A percentile compares a stretch with the other conserved stretches of the same genome.
Conservation (phyloP, 2,329 filamentous ascomycete species). For the Chrysosporium keratinophilum region DNA sequence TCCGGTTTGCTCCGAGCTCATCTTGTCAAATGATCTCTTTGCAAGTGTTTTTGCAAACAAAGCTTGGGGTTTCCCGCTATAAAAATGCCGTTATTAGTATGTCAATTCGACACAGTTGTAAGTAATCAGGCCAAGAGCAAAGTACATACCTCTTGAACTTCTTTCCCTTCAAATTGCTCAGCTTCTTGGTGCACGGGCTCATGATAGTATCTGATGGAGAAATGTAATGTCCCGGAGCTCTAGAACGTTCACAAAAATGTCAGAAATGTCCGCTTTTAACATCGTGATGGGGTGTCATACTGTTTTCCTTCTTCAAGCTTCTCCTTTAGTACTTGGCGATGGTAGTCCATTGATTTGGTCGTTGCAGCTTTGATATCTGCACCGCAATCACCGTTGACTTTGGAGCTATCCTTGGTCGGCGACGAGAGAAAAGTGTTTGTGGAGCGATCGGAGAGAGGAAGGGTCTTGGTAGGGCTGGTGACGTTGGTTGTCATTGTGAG, state of each 20-base stretch:
- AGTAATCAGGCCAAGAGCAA: too few species aligned
- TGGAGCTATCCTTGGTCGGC: neutral
- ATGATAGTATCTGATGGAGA: constrained; percentile 42
- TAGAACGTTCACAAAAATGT: constrained; percentile 6
- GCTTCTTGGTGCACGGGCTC: constrained; percentile 42
- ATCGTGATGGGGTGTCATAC: constrained; percentile 22
- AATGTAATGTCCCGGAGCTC: constrained; percentile 32
- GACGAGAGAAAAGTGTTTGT: constrained; percentile 33
- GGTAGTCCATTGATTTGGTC: constrained; percentile 34
- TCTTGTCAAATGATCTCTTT: constrained; percentile 37
- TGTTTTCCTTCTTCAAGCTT: constrained; percentile 32
- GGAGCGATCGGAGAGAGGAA: constrained; percentile 32
- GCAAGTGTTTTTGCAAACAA: constrained; percentile 38
- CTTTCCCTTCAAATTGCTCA: constrained; percentile 42
- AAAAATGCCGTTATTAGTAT: constrained; percentile 13
- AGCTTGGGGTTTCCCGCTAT: constrained; percentile 35
- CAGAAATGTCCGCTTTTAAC: neutral
- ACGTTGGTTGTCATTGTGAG: constrained; percentile 3
- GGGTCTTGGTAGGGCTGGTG: constrained; percentile 18
- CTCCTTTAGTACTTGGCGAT: constrained; percentile 34
- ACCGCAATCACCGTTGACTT: constrained; percentile 13
- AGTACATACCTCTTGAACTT: constrained; percentile 38
- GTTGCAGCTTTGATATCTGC: constrained; percentile 28
- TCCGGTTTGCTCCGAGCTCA: constrained; percentile 13
- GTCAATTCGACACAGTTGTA: too few species aligned